Base-by-base conservation (phyloP, 139 green algal species). In the Chlamydomonas schloesseri region DNA sequence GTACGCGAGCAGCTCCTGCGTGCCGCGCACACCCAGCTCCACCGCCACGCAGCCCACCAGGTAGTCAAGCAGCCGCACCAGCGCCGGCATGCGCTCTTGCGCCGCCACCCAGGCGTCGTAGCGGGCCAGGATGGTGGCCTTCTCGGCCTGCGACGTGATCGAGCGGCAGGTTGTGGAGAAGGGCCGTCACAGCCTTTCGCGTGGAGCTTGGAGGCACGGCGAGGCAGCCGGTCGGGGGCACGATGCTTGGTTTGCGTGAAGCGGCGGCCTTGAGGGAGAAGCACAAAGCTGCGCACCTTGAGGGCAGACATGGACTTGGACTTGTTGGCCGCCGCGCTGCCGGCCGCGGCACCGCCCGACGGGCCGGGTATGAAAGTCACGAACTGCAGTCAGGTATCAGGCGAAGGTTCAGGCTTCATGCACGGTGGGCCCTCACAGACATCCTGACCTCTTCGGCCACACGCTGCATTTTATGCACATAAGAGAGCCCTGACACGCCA, bases 51-150 rank as follows among this genome's bases (percentile, higher is more conserved):
- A 36, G 3, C 70, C 50, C 57, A 88, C 75, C 88, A 91, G 78
- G 82, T 88, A 91, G 74, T 91, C 88, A 15, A 83, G 37, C 57
- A 88, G 75, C 21, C 88, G 81, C 46, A 88, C 71, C 60, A 91
- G 72, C 0, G 71, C 71, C 1, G 83, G 88, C 76, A 91, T 70
- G 53, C 88, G 82, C 2, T 80, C 72, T 29, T 74, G 24, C 23
- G 70, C 74, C 5, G 42, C 29, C 71, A 88, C 82, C 82, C 82
- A 82, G 71, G 17, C 33, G 53, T 88, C 72, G 58, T 88, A 67
- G 34, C 36, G 46, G 23, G 36, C 58, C 36, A 88, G 71, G 33
- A 88, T 81, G 71, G 29, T 31, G 5, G 8, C 82, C 71, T 82
- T 81, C 82, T 88, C 82, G 20, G 82, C 71, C 81, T 87, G 81